phyloP scores from a whole-genome alignment of 495 filamentous ascomycete species.

The Lindgomyces ingoldianus region DNA sequence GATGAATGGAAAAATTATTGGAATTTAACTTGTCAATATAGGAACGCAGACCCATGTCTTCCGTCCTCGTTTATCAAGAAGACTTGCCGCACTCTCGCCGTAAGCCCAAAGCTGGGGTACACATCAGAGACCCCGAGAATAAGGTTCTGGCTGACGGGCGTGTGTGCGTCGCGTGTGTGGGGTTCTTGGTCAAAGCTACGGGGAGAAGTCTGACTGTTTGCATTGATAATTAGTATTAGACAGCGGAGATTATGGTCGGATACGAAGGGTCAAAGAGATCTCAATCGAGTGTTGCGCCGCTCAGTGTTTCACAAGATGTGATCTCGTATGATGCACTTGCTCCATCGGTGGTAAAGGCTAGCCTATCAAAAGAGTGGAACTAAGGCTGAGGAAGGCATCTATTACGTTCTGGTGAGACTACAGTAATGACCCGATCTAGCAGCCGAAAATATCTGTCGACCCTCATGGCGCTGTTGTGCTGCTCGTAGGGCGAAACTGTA shows the following conservation, averaged over 20 bases:
- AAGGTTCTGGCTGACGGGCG: background rate
- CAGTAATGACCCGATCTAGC: background rate
- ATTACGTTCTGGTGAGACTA: background rate
- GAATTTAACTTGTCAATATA: background rate
- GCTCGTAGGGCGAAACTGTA: background rate
- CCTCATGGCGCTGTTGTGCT: background rate
- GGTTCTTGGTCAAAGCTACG: background rate
- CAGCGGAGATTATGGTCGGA: conserved; percentile 8
- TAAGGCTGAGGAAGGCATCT: conserved; percentile 9
- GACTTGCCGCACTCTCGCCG: too few species aligned
- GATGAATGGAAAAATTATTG: background rate
- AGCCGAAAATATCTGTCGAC: background rate
- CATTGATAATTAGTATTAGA: conserved; percentile 16
- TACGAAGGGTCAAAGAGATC: conserved; percentile 18
- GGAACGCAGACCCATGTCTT: too few species aligned
- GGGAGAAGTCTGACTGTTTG: conserved; percentile 5
- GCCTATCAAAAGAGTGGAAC: background rate
- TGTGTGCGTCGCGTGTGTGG: background rate
- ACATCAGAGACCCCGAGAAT: too few species aligned
- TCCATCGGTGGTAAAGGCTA: background rate
- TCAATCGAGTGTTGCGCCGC: background rate
- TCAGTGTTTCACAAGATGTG: conserved; percentile 16
- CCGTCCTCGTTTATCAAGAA: too few species aligned
- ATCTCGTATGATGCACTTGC: background rate
- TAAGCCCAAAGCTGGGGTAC: too few species aligned